Base-by-base conservation (phyloP, 108 stramenopile genomes). In the Cylindrotheca fusiformis region DNA sequence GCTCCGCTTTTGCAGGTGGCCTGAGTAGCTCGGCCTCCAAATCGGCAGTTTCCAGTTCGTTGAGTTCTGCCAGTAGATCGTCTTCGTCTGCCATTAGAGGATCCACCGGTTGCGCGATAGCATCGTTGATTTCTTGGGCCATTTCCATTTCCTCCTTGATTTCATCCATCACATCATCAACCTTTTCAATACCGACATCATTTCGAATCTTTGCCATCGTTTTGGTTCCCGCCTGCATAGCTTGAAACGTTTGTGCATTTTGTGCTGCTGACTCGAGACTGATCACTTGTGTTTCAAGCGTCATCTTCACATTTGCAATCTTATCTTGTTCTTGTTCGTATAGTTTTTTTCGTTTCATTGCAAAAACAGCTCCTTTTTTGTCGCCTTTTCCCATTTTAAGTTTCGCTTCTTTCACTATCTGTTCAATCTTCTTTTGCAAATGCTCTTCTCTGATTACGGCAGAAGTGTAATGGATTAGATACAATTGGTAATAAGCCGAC, bases 321-420 rank as follows among this genome's bases (percentile, higher is more conserved):
- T 99, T 99, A 69, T 94, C 94, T 45, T 93, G 77, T 67, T 99
- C 97, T 33, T 88, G 84, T 63, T 99, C 97, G 69, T 94, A 97
- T 50, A 97, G 74, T 65, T 97, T 99, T 87, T 97, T 97, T 59
- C 93, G 88, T 80, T 97, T 99, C 61, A 99, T 85, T 59, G 92
- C 87, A 69, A 94, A 97, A 10, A 97, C 69, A 18, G 98, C 98
- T 26, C 94, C 96, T 66, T 90, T 91, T 70, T 99, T 97, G 68
- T 99, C 97, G 51, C 93, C 94, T 61, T 91, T 93, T 20, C 82
- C 86, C 88, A 95, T 90, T 74, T 97, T 97, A 0, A 62, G 90
- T 83, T 95, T 95, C 49, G 98, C 98, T 67, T 96, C 96, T 19
- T 57, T 63, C 23, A 87, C 53, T 71, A 89, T 76, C 33, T 50